Conservation (phyloP, 139 green algal genomes). For the Zygnema circumcarinatum region DNA sequence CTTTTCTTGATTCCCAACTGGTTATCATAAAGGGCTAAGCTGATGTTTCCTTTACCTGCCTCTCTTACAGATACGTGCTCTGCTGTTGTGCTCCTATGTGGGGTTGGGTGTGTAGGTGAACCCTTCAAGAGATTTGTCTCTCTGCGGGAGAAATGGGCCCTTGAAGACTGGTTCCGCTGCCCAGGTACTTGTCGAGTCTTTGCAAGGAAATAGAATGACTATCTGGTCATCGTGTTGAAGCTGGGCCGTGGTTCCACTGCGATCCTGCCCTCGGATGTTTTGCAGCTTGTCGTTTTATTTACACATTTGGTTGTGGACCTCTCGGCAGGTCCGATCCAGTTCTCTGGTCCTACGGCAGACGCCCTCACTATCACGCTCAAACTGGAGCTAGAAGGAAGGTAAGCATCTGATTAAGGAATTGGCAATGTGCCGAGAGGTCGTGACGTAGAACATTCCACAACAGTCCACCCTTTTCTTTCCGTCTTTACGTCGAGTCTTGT, state of each 20-base stretch:
- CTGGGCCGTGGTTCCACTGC: not conserved
- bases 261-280: not conserved
- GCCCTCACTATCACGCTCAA: slow-evolving; percentile 67
- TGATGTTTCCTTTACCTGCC: not conserved
- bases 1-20: not conserved
- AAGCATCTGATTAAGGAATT: not conserved
- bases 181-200: slow-evolving; percentile 56
- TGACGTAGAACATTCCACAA: not conserved
- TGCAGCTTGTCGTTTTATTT: not conserved
- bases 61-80: not conserved
- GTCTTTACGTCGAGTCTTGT: not conserved
- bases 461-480: not conserved
- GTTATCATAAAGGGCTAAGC: not conserved
- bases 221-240: not conserved
- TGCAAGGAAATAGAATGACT: not conserved
- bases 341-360: slow-evolving; percentile 57
- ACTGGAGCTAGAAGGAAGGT: slow-evolving; percentile 60
- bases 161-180: slow-evolving; percentile 65
- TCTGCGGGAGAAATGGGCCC: slow-evolving; percentile 61
- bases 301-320: not conserved
- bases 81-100: not conserved
- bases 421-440: not conserved
- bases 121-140: slow-evolving; percentile 62
- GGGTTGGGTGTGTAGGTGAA: slow-evolving; percentile 32
- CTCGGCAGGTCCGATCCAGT: slow-evolving; percentile 68